These are phyloP conservation scores for Leccinum variicolor DNA, from an alignment of 768 basidiomycete species.

Conservation along the genomic window DNA sequence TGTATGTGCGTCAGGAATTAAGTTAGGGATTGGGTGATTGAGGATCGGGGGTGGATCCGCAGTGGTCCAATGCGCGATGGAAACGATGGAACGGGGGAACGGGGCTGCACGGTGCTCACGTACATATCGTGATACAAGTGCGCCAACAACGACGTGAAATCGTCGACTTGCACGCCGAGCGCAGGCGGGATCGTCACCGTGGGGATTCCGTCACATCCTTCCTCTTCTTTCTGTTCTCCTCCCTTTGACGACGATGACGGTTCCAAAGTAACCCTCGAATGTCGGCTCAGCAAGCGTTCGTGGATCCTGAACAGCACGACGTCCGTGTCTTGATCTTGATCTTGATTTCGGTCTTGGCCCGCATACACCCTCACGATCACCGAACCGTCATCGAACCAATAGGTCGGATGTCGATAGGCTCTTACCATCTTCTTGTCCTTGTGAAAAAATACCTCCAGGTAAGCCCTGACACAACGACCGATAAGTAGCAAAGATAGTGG, in stretches of 20 bases:
- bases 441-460: slow-evolving; percentile 6
- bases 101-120: slow-evolving; percentile 40
- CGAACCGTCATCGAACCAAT: slow-evolving; percentile 69
- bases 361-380: slow-evolving; percentile 43
- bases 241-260: background rate
- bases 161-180: slow-evolving; percentile 37
- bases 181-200: slow-evolving; percentile 35
- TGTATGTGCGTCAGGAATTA: background rate
- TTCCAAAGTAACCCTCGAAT: slow-evolving; percentile 34
- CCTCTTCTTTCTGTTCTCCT: slow-evolving; percentile 1
- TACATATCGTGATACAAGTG: slow-evolving; percentile 69
- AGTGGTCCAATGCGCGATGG: too few relatives aligned
- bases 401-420: slow-evolving; percentile 40
- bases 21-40: background rate
- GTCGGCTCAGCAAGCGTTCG: slow-evolving; percentile 46
- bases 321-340: background rate
- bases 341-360: slow-evolving; percentile 15
- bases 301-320: slow-evolving; percentile 55
- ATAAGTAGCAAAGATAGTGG: slow-evolving; percentile 7
- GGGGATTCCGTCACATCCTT: slow-evolving; percentile 6
- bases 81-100: too few relatives aligned
- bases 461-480: slow-evolving; percentile 2
- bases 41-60: too few relatives aligned
- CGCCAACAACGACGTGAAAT: slow-evolving; percentile 56
- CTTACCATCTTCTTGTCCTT: background rate